These are phyloP conservation scores for Purshia tridentata DNA, from an alignment of 306 rosid genomes.

Conservation along the genomic window DNA sequence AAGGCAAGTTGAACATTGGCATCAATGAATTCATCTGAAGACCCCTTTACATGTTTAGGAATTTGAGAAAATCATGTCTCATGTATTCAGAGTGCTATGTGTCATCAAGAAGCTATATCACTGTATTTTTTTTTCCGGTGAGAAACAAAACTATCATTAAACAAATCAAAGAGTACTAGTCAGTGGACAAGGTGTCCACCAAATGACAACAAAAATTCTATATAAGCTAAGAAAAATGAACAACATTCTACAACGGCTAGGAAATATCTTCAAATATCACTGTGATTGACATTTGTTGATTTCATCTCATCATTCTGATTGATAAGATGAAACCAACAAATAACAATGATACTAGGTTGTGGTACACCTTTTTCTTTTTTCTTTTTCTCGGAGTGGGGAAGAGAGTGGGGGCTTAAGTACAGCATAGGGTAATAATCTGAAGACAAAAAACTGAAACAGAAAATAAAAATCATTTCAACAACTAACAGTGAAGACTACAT, in stretches of 20 bases:
- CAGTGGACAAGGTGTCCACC: too few species aligned
- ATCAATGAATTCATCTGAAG: slow-evolving; percentile 99
- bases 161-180: too few species aligned
- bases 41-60: slow-evolving; percentile 95
- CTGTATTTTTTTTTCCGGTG: background rate
- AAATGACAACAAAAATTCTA: too few species aligned
- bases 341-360: slow-evolving; percentile 18
- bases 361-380: background rate
- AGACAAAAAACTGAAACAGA: background rate
- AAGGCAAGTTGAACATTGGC: slow-evolving; percentile 90
- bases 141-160: too few species aligned
- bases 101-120: slow-evolving; percentile 36
- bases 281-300: too few species aligned
- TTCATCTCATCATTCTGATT: background rate
- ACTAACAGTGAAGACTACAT: background rate
- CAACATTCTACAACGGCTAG: too few species aligned
- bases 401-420: background rate
- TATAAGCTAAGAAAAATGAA: too few species aligned
- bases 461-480: background rate
- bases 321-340: slow-evolving; percentile 32
- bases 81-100: slow-evolving; percentile 36
- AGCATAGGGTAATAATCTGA: background rate
- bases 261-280: too few species aligned
- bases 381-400: too few species aligned
- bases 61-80: slow-evolving; percentile 70